These are phyloP conservation scores for Saccharomycopsis phalli DNA, from an alignment of 1,139 yeast species.

Conservation along the genomic window DNA sequence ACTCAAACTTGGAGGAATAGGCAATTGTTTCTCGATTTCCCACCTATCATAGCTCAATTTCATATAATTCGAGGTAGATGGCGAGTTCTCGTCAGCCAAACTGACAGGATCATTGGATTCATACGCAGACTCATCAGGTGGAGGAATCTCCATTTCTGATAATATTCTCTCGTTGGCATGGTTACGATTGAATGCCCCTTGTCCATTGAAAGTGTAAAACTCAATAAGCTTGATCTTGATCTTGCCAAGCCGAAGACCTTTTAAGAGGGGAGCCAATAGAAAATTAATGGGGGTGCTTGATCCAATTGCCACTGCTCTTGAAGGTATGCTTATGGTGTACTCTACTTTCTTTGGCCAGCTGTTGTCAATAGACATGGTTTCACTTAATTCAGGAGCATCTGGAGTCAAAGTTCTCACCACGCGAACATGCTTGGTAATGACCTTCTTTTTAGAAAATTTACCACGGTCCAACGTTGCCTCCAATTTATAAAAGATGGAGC, in stretches of 20 bases:
- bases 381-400: conserved; percentile 81
- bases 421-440: conserved; percentile 66
- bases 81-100: conserved; percentile 21
- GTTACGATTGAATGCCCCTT: conserved; percentile 29
- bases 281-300: conserved; percentile 64
- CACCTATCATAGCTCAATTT: conserved; percentile 48
- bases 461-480: conserved; percentile 82
- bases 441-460: conserved; percentile 56
- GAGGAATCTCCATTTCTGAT: conserved; percentile 35
- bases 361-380: conserved; percentile 89
- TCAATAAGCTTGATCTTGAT: conserved; percentile 63
- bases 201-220: conserved; percentile 51
- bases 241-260: conserved; percentile 71
- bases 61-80: conserved; percentile 11
- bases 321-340: conserved; percentile 77
- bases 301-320: conserved; percentile 87
- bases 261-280: conserved; percentile 67
- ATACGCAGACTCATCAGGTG: conserved; percentile 29
- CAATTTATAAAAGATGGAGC: conserved; percentile 65
- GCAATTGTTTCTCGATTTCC: conserved; percentile 56
- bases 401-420: conserved; percentile 84
- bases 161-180: conserved; percentile 54
- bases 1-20: conserved; percentile 63
- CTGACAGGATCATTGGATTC: conserved; percentile 25
- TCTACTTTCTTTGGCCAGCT: conserved; percentile 96